Base-by-base conservation (phyloP, 768 basidiomycete species). In the Suillus brevipes region DNA sequence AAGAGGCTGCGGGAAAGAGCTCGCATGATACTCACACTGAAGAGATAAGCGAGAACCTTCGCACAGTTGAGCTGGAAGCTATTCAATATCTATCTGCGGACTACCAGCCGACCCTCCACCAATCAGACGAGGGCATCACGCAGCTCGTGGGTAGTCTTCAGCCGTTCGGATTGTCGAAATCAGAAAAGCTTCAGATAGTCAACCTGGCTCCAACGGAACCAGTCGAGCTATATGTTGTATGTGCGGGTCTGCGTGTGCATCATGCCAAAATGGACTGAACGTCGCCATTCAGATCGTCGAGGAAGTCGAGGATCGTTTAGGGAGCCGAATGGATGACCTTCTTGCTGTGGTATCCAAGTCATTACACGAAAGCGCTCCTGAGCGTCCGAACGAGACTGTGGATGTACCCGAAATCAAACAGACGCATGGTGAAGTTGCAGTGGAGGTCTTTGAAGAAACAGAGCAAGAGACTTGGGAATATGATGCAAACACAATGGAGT, bases 111-210 rank as follows among this genome's bases (percentile, higher is more conserved):
- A 89, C 87, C 0, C 73, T 77, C 0, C 74, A 82, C 10, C 95
- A 97, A 75, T 88, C 87, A 2, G 79, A 84, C 2, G 82, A 84
- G 60, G 83, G 86, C 14, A 85, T 97, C 63, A 77, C 85, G 1
- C 80, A 81, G 63, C 87, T 97, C 14, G 86, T 91, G 20, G 84
- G 86, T 64, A 80, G 80, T 45, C 85, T 98, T 12, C 84, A 85
- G 2, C 79, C 85, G 23, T 91, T 87, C 67, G 83, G 85, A 40
- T 80, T 98, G 66, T 96, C 95, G 1, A 97, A 96, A 70, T 87
- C 91, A 3, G 96, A 98, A 81, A 95, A 95, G 72, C 82, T 97
- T 4, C 94, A 96, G 72, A 83, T 97, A 42, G 89, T 94, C n/a
- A 97, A 98, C 72, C 82, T 97, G 6, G 90, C 89, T 1, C 96